Percentiles rank a stretch among this genome's conserved stretches.
phyloP scores from a whole-genome alignment of 805 yeast genomes.

The Lipomyces anomalus region DNA sequence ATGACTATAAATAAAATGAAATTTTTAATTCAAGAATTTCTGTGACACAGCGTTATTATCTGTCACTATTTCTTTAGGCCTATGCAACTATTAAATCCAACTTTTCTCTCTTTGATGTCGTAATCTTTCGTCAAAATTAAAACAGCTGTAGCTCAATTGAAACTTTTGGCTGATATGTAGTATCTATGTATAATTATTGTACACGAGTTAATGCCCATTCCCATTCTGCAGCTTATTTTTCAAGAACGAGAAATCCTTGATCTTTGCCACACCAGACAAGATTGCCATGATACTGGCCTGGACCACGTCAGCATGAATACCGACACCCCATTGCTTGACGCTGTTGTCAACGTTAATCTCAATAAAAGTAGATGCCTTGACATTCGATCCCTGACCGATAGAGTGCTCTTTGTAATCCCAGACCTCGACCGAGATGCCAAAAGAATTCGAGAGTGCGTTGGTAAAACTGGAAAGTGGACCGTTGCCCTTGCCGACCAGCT shows the following conservation, averaged over 20 bases:
- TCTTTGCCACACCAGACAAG: conserved; percentile 31
- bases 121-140: no score
- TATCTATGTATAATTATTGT: neutral
- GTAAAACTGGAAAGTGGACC: conserved; percentile 78
- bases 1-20: no score
- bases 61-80: no score
- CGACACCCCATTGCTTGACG: conserved; percentile 76
- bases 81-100: no score
- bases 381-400: conserved; percentile 62
- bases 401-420: conserved; percentile 74
- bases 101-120: no score
- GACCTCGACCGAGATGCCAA: conserved; percentile 52
- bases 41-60: no score
- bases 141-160: no score
- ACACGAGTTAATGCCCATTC: neutral
- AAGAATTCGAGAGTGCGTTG: conserved; percentile 49
- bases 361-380: conserved; percentile 76
- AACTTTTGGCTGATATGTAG: neutral
- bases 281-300: conserved; percentile 65
- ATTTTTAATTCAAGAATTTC: no score
- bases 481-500: conserved; percentile 61
- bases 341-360: conserved; percentile 42
- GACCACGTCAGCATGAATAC: conserved; percentile 83
- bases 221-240: neutral
- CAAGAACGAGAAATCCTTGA: no score